These are phyloP conservation scores for Cucumis melo DNA, from an alignment of 306 rosid genomes.

Conservation along the genomic window DNA sequence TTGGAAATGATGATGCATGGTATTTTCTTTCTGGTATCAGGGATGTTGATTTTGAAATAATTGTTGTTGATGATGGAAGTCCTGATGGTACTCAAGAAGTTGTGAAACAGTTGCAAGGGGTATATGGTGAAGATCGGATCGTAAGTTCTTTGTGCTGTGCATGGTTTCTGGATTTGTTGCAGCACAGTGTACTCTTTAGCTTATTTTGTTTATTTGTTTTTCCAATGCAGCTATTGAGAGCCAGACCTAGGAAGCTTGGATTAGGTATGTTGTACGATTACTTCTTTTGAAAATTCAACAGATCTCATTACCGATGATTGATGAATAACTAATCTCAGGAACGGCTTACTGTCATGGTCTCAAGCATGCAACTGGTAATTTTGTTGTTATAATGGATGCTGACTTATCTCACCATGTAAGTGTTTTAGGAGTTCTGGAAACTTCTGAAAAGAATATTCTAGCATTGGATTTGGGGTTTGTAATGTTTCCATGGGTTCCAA, in stretches of 20 bases:
- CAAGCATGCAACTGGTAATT: constrained; percentile 91
- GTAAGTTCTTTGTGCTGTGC: constrained; percentile 29
- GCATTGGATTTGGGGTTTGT: background rate
- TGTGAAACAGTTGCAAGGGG: constrained; percentile 65
- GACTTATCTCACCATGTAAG: constrained; percentile 91
- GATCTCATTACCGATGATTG: constrained; percentile 19
- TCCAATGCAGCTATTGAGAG: constrained; percentile 56
- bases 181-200: background rate
- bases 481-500: background rate
- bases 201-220: background rate
- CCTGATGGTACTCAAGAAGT: constrained; percentile 95
- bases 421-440: background rate
- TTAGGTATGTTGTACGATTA: constrained; percentile 40
- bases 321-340: constrained; percentile 42
- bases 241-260: constrained; percentile 85
- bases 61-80: constrained; percentile 90
- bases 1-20: background rate
- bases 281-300: background rate
- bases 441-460: background rate
- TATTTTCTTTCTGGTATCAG: constrained; percentile 15
- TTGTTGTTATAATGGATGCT: constrained; percentile 92
- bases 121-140: constrained; percentile 79
- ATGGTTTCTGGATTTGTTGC: constrained; percentile 2
- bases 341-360: constrained; percentile 89
- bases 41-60: constrained; percentile 78